A percentile compares a stretch with the other conserved stretches of the same genome.
These are phyloP conservation scores for Bretschneidera sinensis DNA, from an alignment of 345 rosid genomes.

Conservation along the genomic window DNA sequence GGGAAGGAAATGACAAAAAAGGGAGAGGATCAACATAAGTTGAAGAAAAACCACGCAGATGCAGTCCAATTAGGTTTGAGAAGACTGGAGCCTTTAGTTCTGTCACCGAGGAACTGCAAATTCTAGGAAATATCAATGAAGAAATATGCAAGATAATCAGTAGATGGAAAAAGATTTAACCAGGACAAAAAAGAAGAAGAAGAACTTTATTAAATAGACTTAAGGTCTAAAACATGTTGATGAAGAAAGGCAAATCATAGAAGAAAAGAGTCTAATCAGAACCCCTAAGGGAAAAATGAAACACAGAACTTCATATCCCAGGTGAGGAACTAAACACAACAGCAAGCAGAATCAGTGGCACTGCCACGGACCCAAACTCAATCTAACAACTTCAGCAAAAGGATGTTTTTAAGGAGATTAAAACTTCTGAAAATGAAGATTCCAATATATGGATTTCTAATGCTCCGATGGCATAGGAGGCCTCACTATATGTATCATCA, in stretches of 20 bases:
- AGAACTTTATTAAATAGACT: constrained; percentile 3
- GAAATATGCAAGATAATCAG: constrained; percentile 31
- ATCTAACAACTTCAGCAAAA: constrained; percentile 5
- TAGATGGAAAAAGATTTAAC: constrained; percentile 6
- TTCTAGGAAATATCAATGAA: constrained; percentile 41
- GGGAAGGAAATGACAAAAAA: constrained; percentile 4
- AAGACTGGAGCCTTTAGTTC: constrained; percentile 17
- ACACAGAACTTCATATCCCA: background rate
- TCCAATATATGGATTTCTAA: background rate
- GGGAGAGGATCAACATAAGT: background rate
- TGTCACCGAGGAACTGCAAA: constrained; percentile 79
- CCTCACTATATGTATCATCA: too few relatives aligned
- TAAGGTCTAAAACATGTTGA: constrained; percentile 9
- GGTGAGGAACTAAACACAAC: background rate
- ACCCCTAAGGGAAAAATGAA: background rate
- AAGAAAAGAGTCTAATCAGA: background rate
- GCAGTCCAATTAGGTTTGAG: constrained; percentile 17
- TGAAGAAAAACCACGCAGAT: constrained; percentile 15
- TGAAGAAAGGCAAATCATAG: constrained; percentile 3
- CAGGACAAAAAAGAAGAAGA: background rate
- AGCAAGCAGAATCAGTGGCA: background rate
- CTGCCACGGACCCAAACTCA: constrained; percentile 1
- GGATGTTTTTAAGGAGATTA: background rate
- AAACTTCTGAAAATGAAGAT: background rate
- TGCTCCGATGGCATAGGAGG: background rate